phyloP scores from a whole-genome alignment of 768 basidiomycete genomes.

The Kondoa malvinella region DNA sequence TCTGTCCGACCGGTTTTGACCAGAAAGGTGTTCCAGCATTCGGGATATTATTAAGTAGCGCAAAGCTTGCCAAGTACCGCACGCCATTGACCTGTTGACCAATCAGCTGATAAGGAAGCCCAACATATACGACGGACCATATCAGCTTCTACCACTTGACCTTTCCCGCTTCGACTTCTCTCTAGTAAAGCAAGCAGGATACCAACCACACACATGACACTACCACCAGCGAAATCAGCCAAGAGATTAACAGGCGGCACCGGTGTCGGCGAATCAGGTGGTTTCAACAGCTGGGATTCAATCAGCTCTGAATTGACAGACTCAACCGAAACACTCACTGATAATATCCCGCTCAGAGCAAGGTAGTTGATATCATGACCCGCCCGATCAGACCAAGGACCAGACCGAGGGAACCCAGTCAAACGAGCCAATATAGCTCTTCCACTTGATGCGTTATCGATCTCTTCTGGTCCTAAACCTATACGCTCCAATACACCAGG shows the following conservation, averaged over 20 bases:
- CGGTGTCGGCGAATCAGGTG: slow-evolving; percentile 46
- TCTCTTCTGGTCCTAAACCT: slow-evolving; percentile 57
- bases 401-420: slow-evolving; percentile 46
- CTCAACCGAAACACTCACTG: slow-evolving; percentile 35
- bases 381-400: slow-evolving; percentile 60
- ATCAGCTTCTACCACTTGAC: slow-evolving; percentile 57
- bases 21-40: slow-evolving; percentile 32
- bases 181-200: slow-evolving; percentile 60
- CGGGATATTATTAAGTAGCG: slow-evolving; percentile 40
- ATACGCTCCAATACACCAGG: slow-evolving; percentile 66
- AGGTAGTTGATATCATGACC: slow-evolving; percentile 77
- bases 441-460: slow-evolving; percentile 47
- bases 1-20: slow-evolving; percentile 36
- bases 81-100: slow-evolving; percentile 55
- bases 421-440: slow-evolving; percentile 57
- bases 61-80: slow-evolving; percentile 58
- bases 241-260: slow-evolving; percentile 56
- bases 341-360: slow-evolving; percentile 56
- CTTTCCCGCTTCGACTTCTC: slow-evolving; percentile 46
- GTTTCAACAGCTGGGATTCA: slow-evolving; percentile 35
- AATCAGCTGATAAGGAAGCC: background rate
- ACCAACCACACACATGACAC: slow-evolving; percentile 51
- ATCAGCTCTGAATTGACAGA: background rate
- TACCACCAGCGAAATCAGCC: slow-evolving; percentile 70
- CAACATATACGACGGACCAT: slow-evolving; percentile 40